A percentile compares a stretch with the other conserved stretches of the same genome.
phyloP scores from a whole-genome alignment of 2,329 filamentous ascomycete genomes.

The Polytolypa hystricis region DNA sequence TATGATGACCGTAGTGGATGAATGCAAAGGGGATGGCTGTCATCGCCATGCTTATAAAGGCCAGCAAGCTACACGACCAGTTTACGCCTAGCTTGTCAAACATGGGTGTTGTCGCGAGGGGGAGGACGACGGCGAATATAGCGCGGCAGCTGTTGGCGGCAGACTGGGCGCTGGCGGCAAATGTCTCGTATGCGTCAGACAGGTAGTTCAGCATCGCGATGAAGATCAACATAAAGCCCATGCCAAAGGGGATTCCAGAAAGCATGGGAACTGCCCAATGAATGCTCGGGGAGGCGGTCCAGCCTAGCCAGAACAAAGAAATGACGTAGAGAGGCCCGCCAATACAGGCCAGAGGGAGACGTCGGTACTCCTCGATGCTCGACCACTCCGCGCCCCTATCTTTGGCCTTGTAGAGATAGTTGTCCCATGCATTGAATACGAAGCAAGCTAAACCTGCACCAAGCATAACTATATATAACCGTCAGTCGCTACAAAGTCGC shows the following conservation, averaged over 20 bases:
- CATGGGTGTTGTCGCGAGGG: constrained; percentile 40
- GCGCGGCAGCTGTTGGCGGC: constrained; percentile 43
- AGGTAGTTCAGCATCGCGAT: constrained; percentile 56
- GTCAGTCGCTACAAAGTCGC: constrained; percentile 9
- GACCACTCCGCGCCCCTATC: constrained; percentile 44
- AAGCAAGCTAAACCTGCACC: constrained; percentile 50
- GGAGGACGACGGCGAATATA: constrained; percentile 46
- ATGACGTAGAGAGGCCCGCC: constrained; percentile 51
- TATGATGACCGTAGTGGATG: constrained; percentile 29
- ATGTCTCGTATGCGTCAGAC: constrained; percentile 57
- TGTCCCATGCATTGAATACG: constrained; percentile 58
- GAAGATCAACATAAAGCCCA: constrained; percentile 52
- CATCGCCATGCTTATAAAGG: constrained; percentile 29
- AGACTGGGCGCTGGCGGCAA: constrained; percentile 47
- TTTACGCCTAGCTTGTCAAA: constrained; percentile 30
- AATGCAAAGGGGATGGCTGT: constrained; percentile 33
- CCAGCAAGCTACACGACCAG: constrained; percentile 34
- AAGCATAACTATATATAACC: constrained; percentile 39
- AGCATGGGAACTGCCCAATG: constrained; percentile 42
- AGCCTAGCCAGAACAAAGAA: constrained; percentile 24
- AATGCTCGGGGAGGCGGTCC: constrained; percentile 22
- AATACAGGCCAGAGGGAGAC: constrained; percentile 60
- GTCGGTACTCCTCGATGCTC: constrained; percentile 41
- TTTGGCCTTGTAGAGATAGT: constrained; percentile 44
- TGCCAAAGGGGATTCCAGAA: constrained; percentile 52